These are phyloP conservation scores for Debaryomyces castellii DNA, from an alignment of 805 yeast genomes.

Conservation along the genomic window DNA sequence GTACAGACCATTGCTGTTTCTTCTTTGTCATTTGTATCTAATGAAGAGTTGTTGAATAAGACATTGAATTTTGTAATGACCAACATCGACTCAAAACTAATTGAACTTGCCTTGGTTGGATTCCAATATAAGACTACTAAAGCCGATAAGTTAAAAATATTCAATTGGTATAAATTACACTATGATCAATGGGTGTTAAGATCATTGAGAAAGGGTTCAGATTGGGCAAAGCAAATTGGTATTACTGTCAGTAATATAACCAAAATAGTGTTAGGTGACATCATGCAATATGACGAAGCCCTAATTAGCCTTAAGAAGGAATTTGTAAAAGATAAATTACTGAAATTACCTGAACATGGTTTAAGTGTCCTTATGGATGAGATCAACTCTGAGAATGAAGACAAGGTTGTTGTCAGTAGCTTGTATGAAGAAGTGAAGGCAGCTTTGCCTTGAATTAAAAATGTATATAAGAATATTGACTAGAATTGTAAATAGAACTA, in stretches of 20 bases:
- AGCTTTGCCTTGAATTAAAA: conserved; percentile 3
- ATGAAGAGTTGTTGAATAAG: conserved; percentile 47
- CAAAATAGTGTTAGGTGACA: conserved; percentile 38
- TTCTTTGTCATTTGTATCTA: conserved; percentile 50
- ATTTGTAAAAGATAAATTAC: conserved; percentile 31
- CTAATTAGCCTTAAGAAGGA: conserved; percentile 20
- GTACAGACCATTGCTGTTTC: conserved; percentile 58
- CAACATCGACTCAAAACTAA: conserved; percentile 53
- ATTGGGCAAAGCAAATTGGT: conserved; percentile 45
- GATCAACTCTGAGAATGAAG: conserved; percentile 20
- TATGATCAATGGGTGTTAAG: conserved; percentile 53
- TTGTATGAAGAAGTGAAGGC: conserved; percentile 6
- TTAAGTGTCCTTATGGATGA: conserved; percentile 24
- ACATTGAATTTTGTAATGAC: conserved; percentile 56
- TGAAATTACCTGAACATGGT: conserved; percentile 38
- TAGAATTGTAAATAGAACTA: conserved; percentile 6
- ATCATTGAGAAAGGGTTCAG: conserved; percentile 45
- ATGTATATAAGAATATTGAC: background rate
- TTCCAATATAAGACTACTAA: conserved; percentile 35
- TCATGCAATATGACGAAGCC: conserved; percentile 36
- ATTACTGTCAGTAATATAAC: conserved; percentile 43
- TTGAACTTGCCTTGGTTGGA: conserved; percentile 62
- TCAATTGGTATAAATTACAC: conserved; percentile 58
- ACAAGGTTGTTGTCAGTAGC: conserved; percentile 14
- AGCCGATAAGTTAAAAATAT: conserved; percentile 34